phyloP scores from a whole-genome alignment of 179 eudicot species.

The Vitellaria paradoxa region DNA sequence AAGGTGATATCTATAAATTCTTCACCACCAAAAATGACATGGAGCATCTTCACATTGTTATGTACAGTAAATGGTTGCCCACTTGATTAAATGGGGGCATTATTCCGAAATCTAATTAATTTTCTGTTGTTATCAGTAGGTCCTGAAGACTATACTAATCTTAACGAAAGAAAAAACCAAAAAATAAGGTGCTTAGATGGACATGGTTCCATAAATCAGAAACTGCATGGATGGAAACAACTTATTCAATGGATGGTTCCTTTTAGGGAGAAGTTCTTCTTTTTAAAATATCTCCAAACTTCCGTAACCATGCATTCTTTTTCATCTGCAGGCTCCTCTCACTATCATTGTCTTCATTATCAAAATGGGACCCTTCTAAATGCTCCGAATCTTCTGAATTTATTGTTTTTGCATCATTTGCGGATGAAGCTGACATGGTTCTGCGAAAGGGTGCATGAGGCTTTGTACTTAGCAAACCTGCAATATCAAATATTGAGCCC shows the following conservation, averaged over 20 bases:
- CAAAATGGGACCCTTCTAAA: constrained; percentile 26
- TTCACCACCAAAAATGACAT: no score
- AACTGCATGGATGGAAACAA: not conserved
- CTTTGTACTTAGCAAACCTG: no score
- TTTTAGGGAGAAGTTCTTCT: constrained; percentile 30
- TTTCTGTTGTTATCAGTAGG: no score
- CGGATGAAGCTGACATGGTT: no score
- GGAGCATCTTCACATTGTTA: no score
- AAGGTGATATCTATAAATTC: not conserved
- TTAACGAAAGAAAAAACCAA: no score
- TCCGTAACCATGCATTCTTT: constrained; percentile 48
- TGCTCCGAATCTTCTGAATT: constrained; percentile 35
- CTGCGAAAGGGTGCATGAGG: no score
- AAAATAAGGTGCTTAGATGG: no score
- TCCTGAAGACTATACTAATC: no score
- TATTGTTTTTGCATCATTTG: constrained; percentile 14
- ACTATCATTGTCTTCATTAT: constrained; percentile 36
- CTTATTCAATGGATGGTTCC: not conserved
- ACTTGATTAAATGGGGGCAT: not conserved
- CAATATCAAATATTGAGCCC: no score
- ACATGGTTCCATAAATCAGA: no score
- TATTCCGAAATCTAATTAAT: no score
- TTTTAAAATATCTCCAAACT: constrained; percentile 52
- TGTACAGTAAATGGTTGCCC: not conserved
- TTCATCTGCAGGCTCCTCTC: constrained; percentile 43